Evolutionary conservation across 2,329 filamentous ascomycete genomes (phyloP).

Genomic region (Aspergillus sp.): DNA sequence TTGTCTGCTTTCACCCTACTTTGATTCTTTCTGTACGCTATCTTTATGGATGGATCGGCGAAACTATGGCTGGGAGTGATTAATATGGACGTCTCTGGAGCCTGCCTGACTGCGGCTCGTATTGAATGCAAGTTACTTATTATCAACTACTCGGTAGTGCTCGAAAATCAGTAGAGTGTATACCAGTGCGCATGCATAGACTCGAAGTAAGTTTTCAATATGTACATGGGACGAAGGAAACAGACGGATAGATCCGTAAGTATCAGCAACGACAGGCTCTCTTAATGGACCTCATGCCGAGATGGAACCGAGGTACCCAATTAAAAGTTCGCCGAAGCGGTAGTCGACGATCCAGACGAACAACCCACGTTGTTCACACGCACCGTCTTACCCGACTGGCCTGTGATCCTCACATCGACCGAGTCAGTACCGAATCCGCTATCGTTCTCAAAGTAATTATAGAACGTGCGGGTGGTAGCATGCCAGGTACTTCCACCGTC

Average conservation of each 20-base stretch:
- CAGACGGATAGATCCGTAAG: not conserved
- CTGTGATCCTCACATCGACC: conserved; percentile 58
- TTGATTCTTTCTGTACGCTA: conserved; percentile 23
- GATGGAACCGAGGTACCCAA: not conserved
- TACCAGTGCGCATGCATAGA: not conserved
- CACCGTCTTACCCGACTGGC: conserved; percentile 50
- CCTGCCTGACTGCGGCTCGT: conserved; percentile 18
- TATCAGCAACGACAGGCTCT: not conserved
- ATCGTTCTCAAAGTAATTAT: conserved; percentile 62
- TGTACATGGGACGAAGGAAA: conserved; percentile 1
- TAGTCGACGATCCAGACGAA: conserved; percentile 16
- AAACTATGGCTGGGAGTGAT: conserved; percentile 29
- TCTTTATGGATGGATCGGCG: conserved; percentile 29
- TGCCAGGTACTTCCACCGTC: conserved; percentile 60
- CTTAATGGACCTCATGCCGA: no score
- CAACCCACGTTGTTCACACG: conserved; percentile 49
- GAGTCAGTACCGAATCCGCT: conserved; percentile 55
- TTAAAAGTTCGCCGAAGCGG: conserved; percentile 25
- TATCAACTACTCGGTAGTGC: not conserved
- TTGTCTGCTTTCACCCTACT: conserved; percentile 17
- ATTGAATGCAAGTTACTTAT: conserved; percentile 19
- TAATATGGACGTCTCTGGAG: conserved; percentile 20
- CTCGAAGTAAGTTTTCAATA: not conserved
- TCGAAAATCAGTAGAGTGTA: no score
- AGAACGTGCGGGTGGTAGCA: conserved; percentile 51